phyloP scores from a whole-genome alignment of 2,329 filamentous ascomycete genomes.

The Fusarium neocosmosporiellum region DNA sequence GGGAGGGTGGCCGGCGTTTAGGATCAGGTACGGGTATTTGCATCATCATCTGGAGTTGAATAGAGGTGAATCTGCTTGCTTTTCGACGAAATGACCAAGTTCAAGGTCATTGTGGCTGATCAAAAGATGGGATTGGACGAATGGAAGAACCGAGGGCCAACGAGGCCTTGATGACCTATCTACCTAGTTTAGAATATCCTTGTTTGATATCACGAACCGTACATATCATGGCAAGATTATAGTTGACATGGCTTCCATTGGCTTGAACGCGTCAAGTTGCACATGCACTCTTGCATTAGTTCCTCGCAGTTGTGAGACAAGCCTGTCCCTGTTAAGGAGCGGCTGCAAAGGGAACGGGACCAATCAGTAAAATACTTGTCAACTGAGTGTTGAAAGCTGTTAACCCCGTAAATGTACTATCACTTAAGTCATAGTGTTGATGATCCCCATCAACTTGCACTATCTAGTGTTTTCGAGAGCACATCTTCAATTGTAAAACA shows the following conservation, averaged over 20 bases:
- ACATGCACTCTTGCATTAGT: background rate
- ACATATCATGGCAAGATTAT: background rate
- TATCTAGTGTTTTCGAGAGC: background rate
- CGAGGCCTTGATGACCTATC: background rate
- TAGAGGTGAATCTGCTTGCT: constrained; percentile 11
- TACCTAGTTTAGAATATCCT: background rate
- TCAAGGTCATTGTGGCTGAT: background rate
- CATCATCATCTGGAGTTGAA: constrained; percentile 26
- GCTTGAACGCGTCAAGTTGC: background rate
- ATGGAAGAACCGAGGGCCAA: background rate
- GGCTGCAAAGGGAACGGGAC: no score
- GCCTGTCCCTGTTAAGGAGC: background rate
- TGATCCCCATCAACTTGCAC: background rate
- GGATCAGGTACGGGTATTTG: constrained; percentile 10
- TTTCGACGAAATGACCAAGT: background rate
- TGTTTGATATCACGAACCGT: background rate
- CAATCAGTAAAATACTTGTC: background rate
- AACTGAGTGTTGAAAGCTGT: background rate
- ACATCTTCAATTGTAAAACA: background rate
- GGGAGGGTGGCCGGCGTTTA: constrained; percentile 6
- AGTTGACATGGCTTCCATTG: background rate
- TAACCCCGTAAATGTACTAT: background rate
- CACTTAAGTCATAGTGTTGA: background rate
- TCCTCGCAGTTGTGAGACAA: background rate
- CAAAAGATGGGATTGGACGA: background rate